phyloP scores from a whole-genome alignment of 148 eudicot genomes.

The Fallopia convolvulus region DNA sequence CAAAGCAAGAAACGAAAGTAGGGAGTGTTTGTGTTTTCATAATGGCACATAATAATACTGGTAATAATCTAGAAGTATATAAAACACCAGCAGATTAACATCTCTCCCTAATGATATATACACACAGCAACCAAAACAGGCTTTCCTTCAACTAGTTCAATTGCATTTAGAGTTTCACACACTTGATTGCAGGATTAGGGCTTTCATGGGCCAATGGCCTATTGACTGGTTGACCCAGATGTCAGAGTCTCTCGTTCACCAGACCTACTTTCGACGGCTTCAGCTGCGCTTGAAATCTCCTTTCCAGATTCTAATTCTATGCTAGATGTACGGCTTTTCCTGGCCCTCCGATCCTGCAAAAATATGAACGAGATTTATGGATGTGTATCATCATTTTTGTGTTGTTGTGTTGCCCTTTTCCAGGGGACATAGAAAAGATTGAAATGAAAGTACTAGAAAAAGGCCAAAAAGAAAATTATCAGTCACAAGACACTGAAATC shows the following conservation, averaged over 20 bases:
- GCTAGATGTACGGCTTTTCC: slow-evolving; percentile 69
- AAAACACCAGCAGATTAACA: neutral
- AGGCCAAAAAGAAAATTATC: neutral
- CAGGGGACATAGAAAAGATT: neutral
- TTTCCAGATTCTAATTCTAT: slow-evolving; percentile 64
- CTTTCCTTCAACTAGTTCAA: neutral
- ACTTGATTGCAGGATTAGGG: neutral
- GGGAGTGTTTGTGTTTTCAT: neutral
- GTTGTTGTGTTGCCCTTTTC: neutral
- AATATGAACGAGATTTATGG: neutral
- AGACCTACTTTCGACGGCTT: slow-evolving; percentile 24
- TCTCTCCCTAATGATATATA: slow-evolving; percentile 3
- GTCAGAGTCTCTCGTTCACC: slow-evolving; percentile 28
- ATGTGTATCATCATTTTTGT: neutral
- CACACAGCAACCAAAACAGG: neutral
- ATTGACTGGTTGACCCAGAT: slow-evolving; percentile 20
- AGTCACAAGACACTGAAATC: too few relatives aligned
- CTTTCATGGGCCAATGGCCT: neutral
- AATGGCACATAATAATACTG: slow-evolving; percentile 6
- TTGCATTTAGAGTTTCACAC: neutral
- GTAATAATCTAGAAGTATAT: neutral
- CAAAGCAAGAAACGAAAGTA: neutral
- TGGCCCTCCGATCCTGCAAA: slow-evolving; percentile 68
- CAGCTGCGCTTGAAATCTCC: slow-evolving; percentile 49
- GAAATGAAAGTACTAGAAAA: neutral